These are phyloP conservation scores for Cubamyces sp. DNA, from an alignment of 768 basidiomycete species.

Conservation along the genomic window DNA sequence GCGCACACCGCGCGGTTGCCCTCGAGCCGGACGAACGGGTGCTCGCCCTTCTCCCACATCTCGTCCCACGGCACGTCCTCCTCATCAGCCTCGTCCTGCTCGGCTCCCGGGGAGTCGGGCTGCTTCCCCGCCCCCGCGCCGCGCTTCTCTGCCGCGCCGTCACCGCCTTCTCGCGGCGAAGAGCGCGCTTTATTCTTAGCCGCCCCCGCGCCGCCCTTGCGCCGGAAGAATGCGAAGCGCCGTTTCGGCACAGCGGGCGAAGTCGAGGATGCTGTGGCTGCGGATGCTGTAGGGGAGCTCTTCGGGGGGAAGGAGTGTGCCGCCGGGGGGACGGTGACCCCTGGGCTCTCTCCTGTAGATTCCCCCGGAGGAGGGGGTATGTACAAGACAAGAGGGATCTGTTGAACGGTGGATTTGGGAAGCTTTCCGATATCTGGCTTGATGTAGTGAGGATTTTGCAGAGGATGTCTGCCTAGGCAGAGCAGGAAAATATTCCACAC, in stretches of 20 bases:
- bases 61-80: conserved; percentile 70
- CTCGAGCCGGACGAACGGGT: conserved; percentile 82
- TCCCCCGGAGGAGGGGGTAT: conserved; percentile 76
- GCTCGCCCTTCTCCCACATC: conserved; percentile 74
- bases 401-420: conserved; percentile 70
- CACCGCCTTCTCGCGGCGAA: background rate
- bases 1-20: conserved; percentile 85
- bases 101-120: conserved; percentile 26
- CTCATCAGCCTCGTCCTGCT: conserved; percentile 33
- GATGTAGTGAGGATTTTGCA: conserved; percentile 74
- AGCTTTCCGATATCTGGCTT: conserved; percentile 81
- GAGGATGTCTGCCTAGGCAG: conserved; percentile 78
- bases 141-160: conserved; percentile 4
- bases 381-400: conserved; percentile 83
- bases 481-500: conserved; percentile 80
- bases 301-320: conserved; percentile 68
- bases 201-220: conserved; percentile 16
- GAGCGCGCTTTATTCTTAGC: conserved; percentile 32
- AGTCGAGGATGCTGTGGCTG: conserved; percentile 12
- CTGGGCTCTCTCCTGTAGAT: conserved; percentile 30
- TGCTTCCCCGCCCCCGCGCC: conserved; percentile 19
- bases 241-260: conserved; percentile 40
- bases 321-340: conserved; percentile 49
- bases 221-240: conserved; percentile 57
- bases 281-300: conserved; percentile 27